phyloP scores from a whole-genome alignment of 257 asterid species.

The Capsicum rhomboideum region DNA sequence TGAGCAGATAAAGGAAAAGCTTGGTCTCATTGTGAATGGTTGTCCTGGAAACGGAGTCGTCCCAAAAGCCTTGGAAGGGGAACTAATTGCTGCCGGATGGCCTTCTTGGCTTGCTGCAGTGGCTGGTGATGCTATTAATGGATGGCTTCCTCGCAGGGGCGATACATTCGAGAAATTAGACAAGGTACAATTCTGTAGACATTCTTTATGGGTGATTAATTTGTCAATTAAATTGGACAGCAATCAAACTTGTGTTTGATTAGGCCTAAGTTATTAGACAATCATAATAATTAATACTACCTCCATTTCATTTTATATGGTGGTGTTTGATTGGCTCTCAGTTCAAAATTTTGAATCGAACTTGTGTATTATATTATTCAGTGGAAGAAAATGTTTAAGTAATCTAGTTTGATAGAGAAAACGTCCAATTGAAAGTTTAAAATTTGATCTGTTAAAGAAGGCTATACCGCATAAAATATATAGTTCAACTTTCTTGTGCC shows the following conservation, averaged over 20 bases:
- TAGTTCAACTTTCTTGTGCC: background rate
- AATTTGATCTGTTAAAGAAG: background rate
- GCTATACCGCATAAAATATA: background rate
- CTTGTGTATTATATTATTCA: background rate
- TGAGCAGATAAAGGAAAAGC: conserved; percentile 37
- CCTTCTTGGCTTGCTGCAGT: conserved; percentile 87
- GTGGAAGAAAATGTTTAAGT: background rate
- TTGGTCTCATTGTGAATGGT: conserved; percentile 24
- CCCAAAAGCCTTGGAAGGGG: conserved; percentile 70
- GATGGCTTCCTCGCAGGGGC: conserved; percentile 84
- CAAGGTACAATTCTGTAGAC: conserved; percentile 45
- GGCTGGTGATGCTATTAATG: conserved; percentile 84
- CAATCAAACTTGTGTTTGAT: background rate
- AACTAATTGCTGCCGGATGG: conserved; percentile 92
- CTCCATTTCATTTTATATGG: background rate
- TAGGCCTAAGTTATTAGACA: background rate
- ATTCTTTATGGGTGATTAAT: background rate
- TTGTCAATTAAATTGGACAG: background rate
- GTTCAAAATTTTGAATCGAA: background rate
- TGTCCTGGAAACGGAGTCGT: conserved; percentile 43
- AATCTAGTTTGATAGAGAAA: background rate
- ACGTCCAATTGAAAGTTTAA: background rate
- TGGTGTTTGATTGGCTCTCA: background rate
- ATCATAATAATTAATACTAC: background rate
- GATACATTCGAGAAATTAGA: conserved; percentile 85